A percentile compares a stretch with the other conserved stretches of the same genome.
Evolutionary conservation across 805 yeast species (phyloP).

Genomic region (Jamesozyma spencerorum): DNA sequence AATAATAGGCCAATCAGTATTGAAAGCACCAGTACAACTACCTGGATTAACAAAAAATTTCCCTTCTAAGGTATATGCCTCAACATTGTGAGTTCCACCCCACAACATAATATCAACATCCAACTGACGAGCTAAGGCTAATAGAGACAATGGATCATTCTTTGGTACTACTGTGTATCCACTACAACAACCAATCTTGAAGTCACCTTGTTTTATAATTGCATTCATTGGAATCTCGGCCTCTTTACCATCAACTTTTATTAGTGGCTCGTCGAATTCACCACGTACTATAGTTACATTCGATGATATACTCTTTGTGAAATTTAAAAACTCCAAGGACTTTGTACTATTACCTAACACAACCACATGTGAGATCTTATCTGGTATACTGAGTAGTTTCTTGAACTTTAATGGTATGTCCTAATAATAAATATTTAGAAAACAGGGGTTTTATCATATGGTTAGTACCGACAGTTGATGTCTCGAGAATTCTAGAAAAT

Average conservation of each 20-base stretch:
- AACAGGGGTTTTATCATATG: slow-evolving; percentile 1
- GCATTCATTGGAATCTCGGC: slow-evolving; percentile 48
- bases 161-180: slow-evolving; percentile 80
- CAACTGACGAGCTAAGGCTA: slow-evolving; percentile 77
- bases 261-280: slow-evolving; percentile 50
- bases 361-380: slow-evolving; percentile 75
- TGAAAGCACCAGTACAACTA: slow-evolving; percentile 86
- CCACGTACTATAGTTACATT: slow-evolving; percentile 74
- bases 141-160: slow-evolving; percentile 75
- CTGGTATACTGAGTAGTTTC: slow-evolving; percentile 64
- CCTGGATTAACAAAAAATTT: slow-evolving; percentile 96
- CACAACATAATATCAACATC: slow-evolving; percentile 85
- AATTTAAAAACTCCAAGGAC: slow-evolving; percentile 52
- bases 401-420: slow-evolving; percentile 49
- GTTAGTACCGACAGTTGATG: slow-evolving; percentile 4
- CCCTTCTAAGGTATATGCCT: slow-evolving; percentile 87
- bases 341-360: slow-evolving; percentile 78
- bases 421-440: slow-evolving; percentile 15
- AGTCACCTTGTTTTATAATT: slow-evolving; percentile 57
- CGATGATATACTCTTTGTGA: slow-evolving; percentile 59
- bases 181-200: slow-evolving; percentile 75
- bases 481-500: neutral
- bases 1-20: slow-evolving; percentile 47
- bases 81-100: slow-evolving; percentile 91
- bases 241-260: slow-evolving; percentile 6